Evolutionary conservation across 2,329 filamentous ascomycete genomes (phyloP), one percentile per base, ranked within the genome.

Genomic region (Westerdykella sp.): DNA sequence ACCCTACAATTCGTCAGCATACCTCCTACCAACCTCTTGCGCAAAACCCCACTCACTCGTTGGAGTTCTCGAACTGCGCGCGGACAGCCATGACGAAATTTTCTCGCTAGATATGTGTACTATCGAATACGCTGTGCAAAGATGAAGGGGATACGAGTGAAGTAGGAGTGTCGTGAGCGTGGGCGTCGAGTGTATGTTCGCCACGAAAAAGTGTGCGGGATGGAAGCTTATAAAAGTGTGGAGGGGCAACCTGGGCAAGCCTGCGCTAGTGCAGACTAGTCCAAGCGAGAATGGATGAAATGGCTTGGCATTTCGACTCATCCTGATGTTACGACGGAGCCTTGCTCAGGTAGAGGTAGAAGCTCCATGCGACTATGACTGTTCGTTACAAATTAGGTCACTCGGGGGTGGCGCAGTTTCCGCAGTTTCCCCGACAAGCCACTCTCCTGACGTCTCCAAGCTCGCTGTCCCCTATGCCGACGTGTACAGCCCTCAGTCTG

Each of bases 41-140:
- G 35, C 35, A 22, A 40, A 43, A 50, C 48, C 49, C 51, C 47
- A 73, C 83, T 66, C 75, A 91, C 86, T 93, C 87, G 74, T 91
- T 91, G 61, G 85, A 91, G 74, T 90, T 91, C 73, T 93, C 87
- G 68, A 93, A 93, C 68, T 88, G 66, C 48, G 73, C 73, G 66
- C 73, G 73, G 49, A 76, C 72, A 54, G 73, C 73, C 73, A 76
- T 76, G 66, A 60, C 71, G 44, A 28, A 22, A 30, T 18, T n/a
- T n/a, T 31, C 21, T 16, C 3, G 30, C 9, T 39, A 18, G 23
- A 16, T 21, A 44, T 22, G 18, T 22, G 21, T 12, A 4, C 9
- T 28, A 10, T 28, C 11, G 25, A 12, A 28, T 28, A 9, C 25
- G 42, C 32, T 30, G 10, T 45, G n/a, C 22, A 34, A 21, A 15